Percentiles rank a stretch among this genome's conserved stretches.
These are phyloP conservation scores for Apiospora rasikravindrae DNA, from an alignment of 2,329 filamentous ascomycete genomes.

Conservation along the genomic window DNA sequence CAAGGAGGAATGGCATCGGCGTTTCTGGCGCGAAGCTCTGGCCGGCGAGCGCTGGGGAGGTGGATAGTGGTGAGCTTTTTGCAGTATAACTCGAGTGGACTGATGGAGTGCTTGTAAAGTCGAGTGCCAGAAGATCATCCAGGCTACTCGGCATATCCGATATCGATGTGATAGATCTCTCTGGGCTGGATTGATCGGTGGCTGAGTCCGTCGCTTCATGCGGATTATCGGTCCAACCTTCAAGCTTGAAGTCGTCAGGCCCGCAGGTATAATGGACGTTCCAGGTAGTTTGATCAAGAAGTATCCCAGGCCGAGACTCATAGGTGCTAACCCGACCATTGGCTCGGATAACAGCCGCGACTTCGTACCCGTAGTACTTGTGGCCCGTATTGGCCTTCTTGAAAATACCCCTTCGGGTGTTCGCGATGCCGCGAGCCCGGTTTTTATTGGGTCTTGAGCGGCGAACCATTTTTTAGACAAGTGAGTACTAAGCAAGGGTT, in stretches of 20 bases:
- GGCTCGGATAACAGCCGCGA: neutral
- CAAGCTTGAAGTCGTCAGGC: constrained; percentile 5
- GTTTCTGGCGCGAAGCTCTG: neutral
- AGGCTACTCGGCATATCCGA: neutral
- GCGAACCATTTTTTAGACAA: neutral
- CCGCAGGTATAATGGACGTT: neutral
- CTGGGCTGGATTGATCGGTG: neutral
- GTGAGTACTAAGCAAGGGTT: neutral
- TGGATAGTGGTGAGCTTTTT: neutral
- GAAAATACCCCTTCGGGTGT: constrained; percentile 2
- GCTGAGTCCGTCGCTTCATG: neutral
- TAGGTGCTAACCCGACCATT: constrained; percentile 2
- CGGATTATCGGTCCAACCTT: neutral
- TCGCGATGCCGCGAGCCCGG: constrained; percentile 1
- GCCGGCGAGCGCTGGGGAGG: neutral
- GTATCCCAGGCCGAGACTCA: neutral
- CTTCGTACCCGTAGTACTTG: constrained; percentile 5
- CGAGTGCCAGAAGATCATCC: constrained; percentile 1
- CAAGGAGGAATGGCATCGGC: constrained; percentile 3
- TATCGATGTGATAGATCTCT: neutral
- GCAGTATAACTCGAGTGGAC: neutral
- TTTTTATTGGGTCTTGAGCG: neutral
- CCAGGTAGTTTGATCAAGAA: neutral
- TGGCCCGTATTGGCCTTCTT: neutral
- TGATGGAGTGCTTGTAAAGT: neutral